Conservation (phyloP, 495 filamentous ascomycete species). For the Tetracladium marchalianum region DNA sequence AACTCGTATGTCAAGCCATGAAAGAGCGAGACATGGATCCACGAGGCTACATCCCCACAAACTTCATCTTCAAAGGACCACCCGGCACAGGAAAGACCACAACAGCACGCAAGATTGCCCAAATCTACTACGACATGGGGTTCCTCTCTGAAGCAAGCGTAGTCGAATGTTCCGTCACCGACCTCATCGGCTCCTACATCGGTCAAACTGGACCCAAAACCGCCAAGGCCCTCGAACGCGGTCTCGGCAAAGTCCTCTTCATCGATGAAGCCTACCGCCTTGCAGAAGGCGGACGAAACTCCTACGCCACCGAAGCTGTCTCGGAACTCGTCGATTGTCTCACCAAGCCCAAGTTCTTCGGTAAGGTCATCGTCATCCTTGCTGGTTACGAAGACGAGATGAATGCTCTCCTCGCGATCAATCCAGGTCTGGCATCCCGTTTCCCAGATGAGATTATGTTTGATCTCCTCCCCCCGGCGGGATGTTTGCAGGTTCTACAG, state of each 20-base stretch:
- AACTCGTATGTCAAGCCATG: slow-evolving; percentile 39
- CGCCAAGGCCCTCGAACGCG: slow-evolving; percentile 40
- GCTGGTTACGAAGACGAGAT: slow-evolving; percentile 68
- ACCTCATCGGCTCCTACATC: slow-evolving; percentile 32
- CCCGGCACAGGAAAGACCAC: slow-evolving; percentile 44
- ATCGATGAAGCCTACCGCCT: slow-evolving; percentile 56
- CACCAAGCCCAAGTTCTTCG: slow-evolving; percentile 46
- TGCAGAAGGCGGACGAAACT: slow-evolving; percentile 19
- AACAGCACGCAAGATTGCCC: slow-evolving; percentile 32
- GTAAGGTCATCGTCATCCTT: slow-evolving; percentile 62
- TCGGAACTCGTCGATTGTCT: slow-evolving; percentile 55
- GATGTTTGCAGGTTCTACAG: slow-evolving; percentile 28
- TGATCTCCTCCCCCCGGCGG: slow-evolving; percentile 26
- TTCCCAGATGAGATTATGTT: slow-evolving; percentile 53
- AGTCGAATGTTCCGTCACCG: slow-evolving; percentile 28
- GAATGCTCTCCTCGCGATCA: slow-evolving; percentile 54
- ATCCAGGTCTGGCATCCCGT: slow-evolving; percentile 46
- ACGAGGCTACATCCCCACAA: slow-evolving; percentile 43
- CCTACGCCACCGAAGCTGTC: slow-evolving; percentile 52
- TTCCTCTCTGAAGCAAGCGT: slow-evolving; percentile 27
- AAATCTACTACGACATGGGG: slow-evolving; percentile 36
- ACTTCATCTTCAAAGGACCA: slow-evolving; percentile 54
- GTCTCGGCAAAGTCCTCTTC: slow-evolving; percentile 50
- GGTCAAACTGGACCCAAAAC: slow-evolving; percentile 58
- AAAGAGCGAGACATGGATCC: slow-evolving; percentile 45